phyloP scores from a whole-genome alignment of 345 rosid species.

The Ceriops tagal region DNA sequence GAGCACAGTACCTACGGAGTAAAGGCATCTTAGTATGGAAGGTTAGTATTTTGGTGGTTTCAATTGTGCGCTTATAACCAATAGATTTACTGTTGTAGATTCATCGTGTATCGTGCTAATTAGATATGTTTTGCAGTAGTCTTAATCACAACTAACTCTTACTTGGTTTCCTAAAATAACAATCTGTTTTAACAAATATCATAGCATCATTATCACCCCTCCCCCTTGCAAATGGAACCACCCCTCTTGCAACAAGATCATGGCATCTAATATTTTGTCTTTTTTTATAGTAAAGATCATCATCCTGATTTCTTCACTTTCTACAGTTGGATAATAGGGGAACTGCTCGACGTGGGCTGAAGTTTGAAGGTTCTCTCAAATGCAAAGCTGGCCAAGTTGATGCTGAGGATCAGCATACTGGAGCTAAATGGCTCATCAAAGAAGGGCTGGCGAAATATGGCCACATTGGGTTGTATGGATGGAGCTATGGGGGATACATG shows the following conservation, averaged over 20 bases:
- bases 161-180: too few species aligned
- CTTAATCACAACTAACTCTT: too few species aligned
- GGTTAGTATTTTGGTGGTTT: conserved; percentile 35
- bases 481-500: conserved; percentile 98
- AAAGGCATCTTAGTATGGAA: conserved; percentile 92
- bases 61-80: too few species aligned
- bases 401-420: conserved; percentile 74
- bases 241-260: too few species aligned
- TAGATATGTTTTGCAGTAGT: too few species aligned
- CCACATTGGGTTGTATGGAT: conserved; percentile 73
- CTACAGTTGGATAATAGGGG: conserved; percentile 93
- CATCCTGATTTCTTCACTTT: background rate
- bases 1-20: conserved; percentile 85
- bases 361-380: conserved; percentile 72
- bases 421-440: conserved; percentile 79
- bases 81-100: too few species aligned
- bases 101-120: too few species aligned
- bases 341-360: conserved; percentile 79
- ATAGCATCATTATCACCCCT: too few species aligned
- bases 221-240: too few species aligned
- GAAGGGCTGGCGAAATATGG: conserved; percentile 66
- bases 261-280: background rate
- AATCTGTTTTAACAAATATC: too few species aligned
- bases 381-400: conserved; percentile 55
- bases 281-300: background rate